Evolutionary conservation across 2,329 filamentous ascomycete species (phyloP).

Genomic region (Trichoderma sp.): DNA sequence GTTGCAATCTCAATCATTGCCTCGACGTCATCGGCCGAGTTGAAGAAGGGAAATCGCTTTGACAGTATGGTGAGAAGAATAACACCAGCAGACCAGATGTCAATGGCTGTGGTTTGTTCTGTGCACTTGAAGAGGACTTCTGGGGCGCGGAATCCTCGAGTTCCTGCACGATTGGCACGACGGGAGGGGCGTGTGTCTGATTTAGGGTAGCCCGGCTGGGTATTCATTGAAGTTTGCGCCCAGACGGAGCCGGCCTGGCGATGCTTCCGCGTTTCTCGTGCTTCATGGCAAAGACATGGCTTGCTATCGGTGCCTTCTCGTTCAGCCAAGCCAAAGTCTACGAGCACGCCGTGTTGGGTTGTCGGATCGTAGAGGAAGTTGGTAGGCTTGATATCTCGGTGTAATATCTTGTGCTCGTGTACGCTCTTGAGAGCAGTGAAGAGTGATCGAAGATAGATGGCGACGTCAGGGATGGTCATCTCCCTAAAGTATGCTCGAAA

Average conservation of each 20-base stretch:
- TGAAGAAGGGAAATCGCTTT: constrained; percentile 95
- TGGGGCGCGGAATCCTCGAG: constrained; percentile 90
- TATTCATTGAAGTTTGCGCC: constrained; percentile 50
- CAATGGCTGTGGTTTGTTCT: constrained; percentile 88
- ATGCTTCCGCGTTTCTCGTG: constrained; percentile 61
- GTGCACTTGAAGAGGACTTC: constrained; percentile 98
- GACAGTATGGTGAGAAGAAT: constrained; percentile 94
- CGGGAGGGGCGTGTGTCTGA: constrained; percentile 84
- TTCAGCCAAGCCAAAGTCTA: constrained; percentile 99
- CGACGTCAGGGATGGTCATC: constrained; percentile 83
- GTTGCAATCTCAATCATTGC: constrained; percentile 97
- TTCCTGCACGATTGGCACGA: constrained; percentile 91
- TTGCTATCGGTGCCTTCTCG: constrained; percentile 74
- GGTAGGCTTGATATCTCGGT: constrained; percentile 95
- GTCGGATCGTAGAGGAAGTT: constrained; percentile 93
- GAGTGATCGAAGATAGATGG: constrained; percentile 84
- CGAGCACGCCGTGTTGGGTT: constrained; percentile 80
- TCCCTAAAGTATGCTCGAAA: constrained; percentile 93
- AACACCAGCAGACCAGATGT: constrained; percentile 97
- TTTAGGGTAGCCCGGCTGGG: constrained; percentile 76
- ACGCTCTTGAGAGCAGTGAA: constrained; percentile 84
- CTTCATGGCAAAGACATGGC: constrained; percentile 78
- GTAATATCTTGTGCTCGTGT: constrained; percentile 81
- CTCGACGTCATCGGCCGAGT: constrained; percentile 96
- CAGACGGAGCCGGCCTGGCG: constrained; percentile 60